Evolutionary conservation across 345 rosid genomes (phyloP).

Genomic region (Brassica cretica): DNA sequence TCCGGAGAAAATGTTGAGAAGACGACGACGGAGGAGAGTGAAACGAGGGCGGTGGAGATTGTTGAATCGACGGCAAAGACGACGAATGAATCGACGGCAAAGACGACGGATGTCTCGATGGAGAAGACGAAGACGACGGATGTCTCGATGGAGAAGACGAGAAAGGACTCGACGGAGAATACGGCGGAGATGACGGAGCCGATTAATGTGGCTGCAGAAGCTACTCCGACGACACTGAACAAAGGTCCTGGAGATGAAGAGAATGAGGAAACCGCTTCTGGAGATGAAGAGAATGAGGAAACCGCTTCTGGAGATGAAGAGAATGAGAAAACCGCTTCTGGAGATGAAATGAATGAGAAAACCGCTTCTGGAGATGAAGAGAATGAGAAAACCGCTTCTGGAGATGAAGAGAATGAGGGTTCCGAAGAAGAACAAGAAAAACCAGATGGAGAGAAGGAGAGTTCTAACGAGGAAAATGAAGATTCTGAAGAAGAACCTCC

Average conservation of each 20-base stretch:
- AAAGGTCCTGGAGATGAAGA: neutral
- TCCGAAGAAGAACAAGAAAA: neutral
- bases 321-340: neutral
- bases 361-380: neutral
- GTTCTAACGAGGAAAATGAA: neutral
- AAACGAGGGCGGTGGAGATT: neutral
- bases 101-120: neutral
- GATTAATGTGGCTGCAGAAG: neutral
- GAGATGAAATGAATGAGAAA: too few relatives aligned
- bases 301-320: neutral
- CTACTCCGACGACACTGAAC: neutral
- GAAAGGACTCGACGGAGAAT: neutral
- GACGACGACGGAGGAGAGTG: neutral
- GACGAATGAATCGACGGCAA: too few relatives aligned
- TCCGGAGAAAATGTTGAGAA: too few relatives aligned
- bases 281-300: neutral
- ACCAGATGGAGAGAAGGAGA: neutral
- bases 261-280: neutral
- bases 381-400: too few relatives aligned
- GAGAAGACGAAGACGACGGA: neutral
- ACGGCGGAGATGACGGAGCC: neutral
- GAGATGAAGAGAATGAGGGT: neutral
- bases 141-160: neutral
- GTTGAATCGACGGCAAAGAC: too few relatives aligned
- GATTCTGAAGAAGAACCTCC: neutral